Conservation (phyloP, 768 basidiomycete species). For the Lactarius deliciosus region DNA sequence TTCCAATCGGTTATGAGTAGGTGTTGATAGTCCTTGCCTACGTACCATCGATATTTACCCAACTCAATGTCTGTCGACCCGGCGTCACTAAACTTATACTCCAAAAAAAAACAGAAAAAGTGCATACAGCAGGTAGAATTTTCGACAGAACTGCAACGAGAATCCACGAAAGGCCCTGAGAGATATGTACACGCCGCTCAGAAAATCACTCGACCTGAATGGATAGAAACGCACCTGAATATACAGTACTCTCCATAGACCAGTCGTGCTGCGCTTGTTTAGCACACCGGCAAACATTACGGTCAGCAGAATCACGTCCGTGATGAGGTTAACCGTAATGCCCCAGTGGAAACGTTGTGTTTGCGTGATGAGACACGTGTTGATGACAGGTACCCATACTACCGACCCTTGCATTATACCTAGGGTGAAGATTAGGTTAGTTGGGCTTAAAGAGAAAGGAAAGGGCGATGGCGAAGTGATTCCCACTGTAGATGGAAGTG, state of each 20-base stretch:
- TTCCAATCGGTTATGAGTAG: background rate
- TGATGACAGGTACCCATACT: background rate
- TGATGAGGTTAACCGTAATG: slow-evolving; percentile 9
- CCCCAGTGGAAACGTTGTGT: background rate
- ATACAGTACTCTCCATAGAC: slow-evolving; percentile 17
- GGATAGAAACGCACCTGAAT: slow-evolving; percentile 4
- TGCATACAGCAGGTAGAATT: slow-evolving; percentile 6
- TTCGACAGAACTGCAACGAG: slow-evolving; percentile 7
- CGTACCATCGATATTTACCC: slow-evolving; percentile 11
- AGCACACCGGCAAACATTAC: slow-evolving; percentile 11
- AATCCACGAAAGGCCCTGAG: slow-evolving; percentile 13
- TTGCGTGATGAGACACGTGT: background rate
- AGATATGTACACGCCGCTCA: background rate
- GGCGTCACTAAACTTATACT: background rate
- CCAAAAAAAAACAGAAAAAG: background rate
- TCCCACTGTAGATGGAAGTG: background rate
- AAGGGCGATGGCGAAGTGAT: background rate
- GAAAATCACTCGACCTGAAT: too few relatives aligned
- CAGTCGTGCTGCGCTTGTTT: slow-evolving; percentile 14
- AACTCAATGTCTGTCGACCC: background rate
- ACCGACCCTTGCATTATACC: background rate
- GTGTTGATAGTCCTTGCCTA: background rate
- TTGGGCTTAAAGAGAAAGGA: background rate
- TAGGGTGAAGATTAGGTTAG: background rate
- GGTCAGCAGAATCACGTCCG: background rate